These are phyloP conservation scores for Dysphania ambrosioides DNA, from an alignment of 148 eudicot genomes.

Conservation along the genomic window DNA sequence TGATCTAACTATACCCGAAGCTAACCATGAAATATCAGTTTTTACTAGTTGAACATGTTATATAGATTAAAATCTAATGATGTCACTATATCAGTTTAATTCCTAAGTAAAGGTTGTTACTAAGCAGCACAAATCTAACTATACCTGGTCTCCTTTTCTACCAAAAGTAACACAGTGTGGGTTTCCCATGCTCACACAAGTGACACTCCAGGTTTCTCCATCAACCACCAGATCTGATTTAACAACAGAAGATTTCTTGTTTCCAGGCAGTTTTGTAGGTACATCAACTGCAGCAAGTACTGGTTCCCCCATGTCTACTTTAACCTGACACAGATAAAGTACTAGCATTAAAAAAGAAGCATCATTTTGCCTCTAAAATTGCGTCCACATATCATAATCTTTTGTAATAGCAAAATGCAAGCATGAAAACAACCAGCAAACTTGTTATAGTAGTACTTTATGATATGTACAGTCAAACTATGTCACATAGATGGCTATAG, in stretches of 20 bases:
- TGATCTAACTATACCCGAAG: background rate
- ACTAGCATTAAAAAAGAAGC: background rate
- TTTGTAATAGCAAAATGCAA: background rate
- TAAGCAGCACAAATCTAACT: background rate
- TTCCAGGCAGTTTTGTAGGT: constrained; percentile 75
- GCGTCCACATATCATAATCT: too few relatives aligned
- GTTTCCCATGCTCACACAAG: constrained; percentile 99
- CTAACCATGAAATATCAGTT: background rate
- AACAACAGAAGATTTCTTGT: constrained; percentile 60
- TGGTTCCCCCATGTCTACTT: constrained; percentile 97
- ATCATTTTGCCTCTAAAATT: background rate
- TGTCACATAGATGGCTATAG: background rate
- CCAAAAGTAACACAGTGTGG: constrained; percentile 95
- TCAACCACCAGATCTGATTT: constrained; percentile 70
- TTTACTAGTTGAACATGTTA: background rate
- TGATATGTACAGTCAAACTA: background rate
- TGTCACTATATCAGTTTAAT: background rate
- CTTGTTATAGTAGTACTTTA: background rate
- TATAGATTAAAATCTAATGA: background rate
- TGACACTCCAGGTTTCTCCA: constrained; percentile 75
- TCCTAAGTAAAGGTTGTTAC: background rate
- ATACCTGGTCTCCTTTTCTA: constrained; percentile 63
- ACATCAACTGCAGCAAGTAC: constrained; percentile 67
- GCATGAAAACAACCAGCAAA: background rate
- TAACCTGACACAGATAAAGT: constrained; percentile 50